Conservation (phyloP, 1,284 basidiomycete species). For the Laetiporus sulphureus region DNA sequence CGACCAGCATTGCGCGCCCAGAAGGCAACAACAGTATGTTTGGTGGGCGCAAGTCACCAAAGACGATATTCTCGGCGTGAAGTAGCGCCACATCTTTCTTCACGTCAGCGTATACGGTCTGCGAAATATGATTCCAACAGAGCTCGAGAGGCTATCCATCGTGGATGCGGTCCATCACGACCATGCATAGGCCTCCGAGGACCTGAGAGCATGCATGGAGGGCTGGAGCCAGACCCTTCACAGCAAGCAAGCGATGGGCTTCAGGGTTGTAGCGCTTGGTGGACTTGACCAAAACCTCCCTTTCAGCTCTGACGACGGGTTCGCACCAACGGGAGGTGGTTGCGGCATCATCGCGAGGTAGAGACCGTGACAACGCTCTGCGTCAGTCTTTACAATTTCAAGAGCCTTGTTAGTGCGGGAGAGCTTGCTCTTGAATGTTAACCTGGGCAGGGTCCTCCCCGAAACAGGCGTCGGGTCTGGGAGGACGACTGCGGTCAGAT, state of each 20-base stretch:
- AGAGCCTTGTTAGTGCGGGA: neutral
- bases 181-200: conserved; percentile 5
- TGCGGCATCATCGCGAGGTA: conserved; percentile 1
- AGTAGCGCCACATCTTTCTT: conserved; percentile 4
- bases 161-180: conserved; percentile 9
- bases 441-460: no score
- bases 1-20: conserved; percentile 2
- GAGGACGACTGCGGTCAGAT: no score
- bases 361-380: neutral
- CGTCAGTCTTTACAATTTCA: neutral
- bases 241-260: conserved; percentile 6
- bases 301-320: neutral
- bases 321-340: neutral
- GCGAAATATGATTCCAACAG: neutral
- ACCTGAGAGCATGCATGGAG: conserved; percentile 5
- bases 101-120: conserved; percentile 4
- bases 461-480: no score
- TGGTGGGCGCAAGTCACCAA: conserved; percentile 9
- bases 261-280: conserved; percentile 4
- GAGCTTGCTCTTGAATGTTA: neutral
- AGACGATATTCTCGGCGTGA: conserved; percentile 6
- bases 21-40: conserved; percentile 4
- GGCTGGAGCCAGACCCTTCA: conserved; percentile 2
- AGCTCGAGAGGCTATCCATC: neutral
- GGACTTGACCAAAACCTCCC: conserved; percentile 5